A percentile compares a stretch with the other conserved stretches of the same genome.
Conservation (phyloP, 2,329 filamentous ascomycete genomes). For the Colletotrichum spinosum region DNA sequence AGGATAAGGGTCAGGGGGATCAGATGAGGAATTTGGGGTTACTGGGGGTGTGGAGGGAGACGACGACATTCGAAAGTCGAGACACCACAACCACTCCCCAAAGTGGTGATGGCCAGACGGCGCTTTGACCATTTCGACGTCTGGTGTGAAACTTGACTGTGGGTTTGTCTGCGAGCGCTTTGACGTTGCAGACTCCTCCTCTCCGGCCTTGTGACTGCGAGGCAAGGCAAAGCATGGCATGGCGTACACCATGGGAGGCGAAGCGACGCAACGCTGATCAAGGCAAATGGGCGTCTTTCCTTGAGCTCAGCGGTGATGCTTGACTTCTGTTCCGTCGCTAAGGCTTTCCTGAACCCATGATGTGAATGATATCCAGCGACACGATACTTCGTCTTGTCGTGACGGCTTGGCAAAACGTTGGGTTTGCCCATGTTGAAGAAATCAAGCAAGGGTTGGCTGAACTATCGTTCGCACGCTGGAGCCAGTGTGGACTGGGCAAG, state of each 20-base stretch:
- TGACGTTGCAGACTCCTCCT: slow-evolving; percentile 22
- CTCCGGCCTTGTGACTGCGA: slow-evolving; percentile 10
- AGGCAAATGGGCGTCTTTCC: background rate
- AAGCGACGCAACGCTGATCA: background rate
- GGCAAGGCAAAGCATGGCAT: background rate
- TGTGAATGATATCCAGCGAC: background rate
- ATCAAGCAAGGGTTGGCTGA: background rate
- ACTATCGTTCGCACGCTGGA: background rate
- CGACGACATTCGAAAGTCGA: background rate
- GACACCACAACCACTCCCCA: no score
- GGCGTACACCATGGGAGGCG: background rate
- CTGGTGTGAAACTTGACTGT: slow-evolving; percentile 34
- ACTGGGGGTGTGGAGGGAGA: slow-evolving; percentile 13
- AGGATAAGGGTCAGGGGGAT: slow-evolving; percentile 24
- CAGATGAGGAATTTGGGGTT: slow-evolving; percentile 36
- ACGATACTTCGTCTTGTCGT: background rate
- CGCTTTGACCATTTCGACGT: slow-evolving; percentile 35
- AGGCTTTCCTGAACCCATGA: no score
- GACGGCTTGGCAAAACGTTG: slow-evolving; percentile 5
- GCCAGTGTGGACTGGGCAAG: slow-evolving; percentile 3
- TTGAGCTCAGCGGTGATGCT: background rate
- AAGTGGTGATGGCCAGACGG: slow-evolving; percentile 6
- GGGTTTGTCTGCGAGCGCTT: slow-evolving; percentile 34
- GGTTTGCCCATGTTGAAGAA: slow-evolving; percentile 1
- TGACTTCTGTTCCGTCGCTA: background rate